A percentile compares a stretch with the other conserved stretches of the same genome.
phyloP scores from a whole-genome alignment of 306 rosid genomes.

The Rubus idaeus region DNA sequence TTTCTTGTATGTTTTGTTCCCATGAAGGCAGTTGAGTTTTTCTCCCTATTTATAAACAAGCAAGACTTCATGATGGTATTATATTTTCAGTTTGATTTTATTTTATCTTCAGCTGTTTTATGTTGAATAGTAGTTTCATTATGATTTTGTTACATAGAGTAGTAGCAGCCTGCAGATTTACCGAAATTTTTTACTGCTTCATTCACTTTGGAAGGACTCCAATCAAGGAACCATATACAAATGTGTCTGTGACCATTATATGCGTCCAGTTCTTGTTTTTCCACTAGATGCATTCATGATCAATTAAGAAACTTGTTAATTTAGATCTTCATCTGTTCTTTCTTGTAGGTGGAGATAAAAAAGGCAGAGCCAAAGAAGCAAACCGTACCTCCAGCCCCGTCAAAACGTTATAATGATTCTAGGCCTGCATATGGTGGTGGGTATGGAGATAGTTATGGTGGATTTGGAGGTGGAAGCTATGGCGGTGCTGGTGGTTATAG shows the following conservation, averaged over 20 bases:
- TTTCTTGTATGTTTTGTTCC: background rate
- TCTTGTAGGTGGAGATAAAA: constrained; percentile 86
- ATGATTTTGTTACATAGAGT: background rate
- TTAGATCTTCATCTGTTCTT: constrained; percentile 15
- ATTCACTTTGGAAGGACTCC: background rate
- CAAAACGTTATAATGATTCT: constrained; percentile 77
- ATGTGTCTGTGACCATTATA: background rate
- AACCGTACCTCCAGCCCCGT: constrained; percentile 66
- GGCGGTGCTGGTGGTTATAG: constrained; percentile 67
- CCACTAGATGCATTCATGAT: background rate
- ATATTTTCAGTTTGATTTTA: background rate
- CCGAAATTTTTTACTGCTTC: background rate
- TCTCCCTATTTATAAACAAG: background rate
- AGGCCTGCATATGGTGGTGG: constrained; percentile 72
- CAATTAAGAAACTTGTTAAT: constrained; percentile 1
- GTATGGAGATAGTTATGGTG: constrained; percentile 77
- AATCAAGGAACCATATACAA: background rate
- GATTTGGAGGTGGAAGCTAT: constrained; percentile 61
- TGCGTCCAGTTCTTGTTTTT: background rate
- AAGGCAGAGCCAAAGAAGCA: constrained; percentile 98
- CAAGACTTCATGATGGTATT: background rate
- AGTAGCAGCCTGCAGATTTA: background rate
- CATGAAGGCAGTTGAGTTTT: background rate
- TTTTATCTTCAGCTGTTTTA: background rate
- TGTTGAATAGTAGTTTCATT: background rate